Evolutionary conservation across 192 early-diverging fungal species (phyloP), one percentile per base, ranked within the genome.

Genomic region (Entophlyctis luteolus): DNA sequence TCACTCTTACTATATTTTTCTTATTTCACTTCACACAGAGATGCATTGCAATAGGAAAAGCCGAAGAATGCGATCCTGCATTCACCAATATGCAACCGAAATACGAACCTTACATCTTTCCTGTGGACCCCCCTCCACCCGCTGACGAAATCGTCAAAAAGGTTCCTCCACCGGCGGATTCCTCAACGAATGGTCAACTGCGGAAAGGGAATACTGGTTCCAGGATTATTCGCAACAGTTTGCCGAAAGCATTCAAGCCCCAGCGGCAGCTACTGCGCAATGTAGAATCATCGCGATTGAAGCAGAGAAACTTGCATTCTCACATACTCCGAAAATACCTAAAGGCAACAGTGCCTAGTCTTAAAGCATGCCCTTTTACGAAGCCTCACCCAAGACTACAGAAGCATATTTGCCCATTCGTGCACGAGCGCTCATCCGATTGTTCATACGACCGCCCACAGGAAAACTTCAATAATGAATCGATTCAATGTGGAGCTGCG

Each of bases 321-420:
- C n/a, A n/a, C n/a, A n/a, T n/a, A 20, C 54, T 55, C 20, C 18
- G 28, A 6, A 55, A 55, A 55, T 55, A 55, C 32, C 54, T 55
- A 4, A 22, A 55, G 20, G 4, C 54, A n/a, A n/a, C n/a, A 33
- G 4, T 31, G 5, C 54, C 54, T 5, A 33, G 36, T 22, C 32
- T 55, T 6, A 23, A 12, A 16, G 12, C 60, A 20, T 63, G 60
- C 18, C 60, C 60, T 3, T 29, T n/a, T 5, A 49, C 60, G 33
- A 49, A 47, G 10, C 60, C 47, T 14, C 42, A 63, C 25, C 4
- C 28, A 16, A 47, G 36, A 32, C 6, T n/a, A 4, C 27, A 47
- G 22, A 63, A 46, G 35, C 47, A 63, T 31, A 22, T 49, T 4
- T 63, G 60, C 35, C 60, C 60, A 2, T 63, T 45, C 47, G 50